Evolutionary conservation across 164 flowering plant species (phyloP).

Genomic region (Magnolia sinica): DNA sequence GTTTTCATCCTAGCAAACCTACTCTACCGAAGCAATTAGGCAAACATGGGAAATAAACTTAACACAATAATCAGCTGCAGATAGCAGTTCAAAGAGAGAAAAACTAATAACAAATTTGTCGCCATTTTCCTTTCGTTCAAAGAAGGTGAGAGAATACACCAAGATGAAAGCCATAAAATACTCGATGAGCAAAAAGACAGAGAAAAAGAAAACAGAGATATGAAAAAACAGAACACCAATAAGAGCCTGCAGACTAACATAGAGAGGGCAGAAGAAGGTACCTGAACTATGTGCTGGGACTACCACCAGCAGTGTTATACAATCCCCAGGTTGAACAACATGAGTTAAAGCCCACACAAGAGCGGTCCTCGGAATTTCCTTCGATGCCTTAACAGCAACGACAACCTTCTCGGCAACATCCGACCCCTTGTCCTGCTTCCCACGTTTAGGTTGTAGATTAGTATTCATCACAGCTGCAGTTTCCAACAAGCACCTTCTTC

Average conservation of each 20-base stretch:
- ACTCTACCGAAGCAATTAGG: too few species aligned
- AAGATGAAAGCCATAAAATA: not conserved
- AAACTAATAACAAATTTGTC: not conserved
- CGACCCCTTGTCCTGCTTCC: constrained; percentile 45
- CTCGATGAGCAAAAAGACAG: not conserved
- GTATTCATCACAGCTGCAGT: constrained; percentile 11
- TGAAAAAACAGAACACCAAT: not conserved
- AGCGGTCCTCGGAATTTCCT: constrained; percentile 82
- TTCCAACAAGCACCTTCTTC: constrained; percentile 4
- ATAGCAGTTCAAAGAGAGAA: not conserved
- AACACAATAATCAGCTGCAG: not conserved
- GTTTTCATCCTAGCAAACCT: too few species aligned
- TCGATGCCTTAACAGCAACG: constrained; percentile 92
- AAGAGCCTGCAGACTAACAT: not conserved
- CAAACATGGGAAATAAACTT: too few species aligned
- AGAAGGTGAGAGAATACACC: too few species aligned
- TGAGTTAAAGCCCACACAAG: constrained; percentile 95
- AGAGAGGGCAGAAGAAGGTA: constrained; percentile 14
- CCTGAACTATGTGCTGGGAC: constrained; percentile 77
- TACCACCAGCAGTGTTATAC: constrained; percentile 82
- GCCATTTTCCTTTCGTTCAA: too few species aligned
- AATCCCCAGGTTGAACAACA: constrained; percentile 95
- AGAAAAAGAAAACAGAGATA: not conserved
- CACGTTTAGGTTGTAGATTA: constrained; percentile 39
- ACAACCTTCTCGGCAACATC: constrained; percentile 70